Base-by-base conservation (phyloP, 2,329 filamentous ascomycete species). In the Penicillium expansum region DNA sequence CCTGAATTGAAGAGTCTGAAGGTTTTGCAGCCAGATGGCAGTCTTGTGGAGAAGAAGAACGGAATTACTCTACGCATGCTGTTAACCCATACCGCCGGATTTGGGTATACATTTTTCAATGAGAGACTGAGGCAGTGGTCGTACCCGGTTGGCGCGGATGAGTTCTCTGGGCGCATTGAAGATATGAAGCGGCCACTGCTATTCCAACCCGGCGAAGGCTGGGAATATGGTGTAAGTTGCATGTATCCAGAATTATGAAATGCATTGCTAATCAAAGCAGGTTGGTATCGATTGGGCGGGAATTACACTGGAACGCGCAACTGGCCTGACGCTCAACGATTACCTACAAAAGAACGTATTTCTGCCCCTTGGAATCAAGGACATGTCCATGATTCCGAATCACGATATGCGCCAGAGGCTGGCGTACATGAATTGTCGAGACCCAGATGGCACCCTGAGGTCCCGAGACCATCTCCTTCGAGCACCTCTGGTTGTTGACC, bases 191-290 rank as follows among this genome's bases (percentile, higher is more conserved):
- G 72, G 55, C 83, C 86, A 0, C 69, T 90, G 16, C 68, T 88
- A 1, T 84, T 86, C 61, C 84, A 89, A 61, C 86, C 87, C 0
- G 86, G 86, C 0, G 78, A 81, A 24, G 75, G 75, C 3, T 89
- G 84, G 82, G 78, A 83, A 55, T 88, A 89, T 22, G 82, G 82
- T 0, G 80, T 83, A 69, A 68, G 77, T 71, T 9, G 2, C 27
- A 1, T 16, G 10, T 22, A 20, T 37, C 11, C 14, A 22, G 6
- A 13, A 14, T n/a, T 3, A 20, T 18, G 43, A 27, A 16, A 43
- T 5, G 2, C 10, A 20, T 27, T 1, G 6, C 9, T 47, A 33
- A 42, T 10, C 39, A 44, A 14, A 5, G n/a, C 52, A 86, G 82
- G 74, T 74, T 7, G 69, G 70, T 11, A 73, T 83, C 9, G 82